Evolutionary conservation across 2,329 filamentous ascomycete genomes (phyloP).

Genomic region (Ceratocystis papillata): DNA sequence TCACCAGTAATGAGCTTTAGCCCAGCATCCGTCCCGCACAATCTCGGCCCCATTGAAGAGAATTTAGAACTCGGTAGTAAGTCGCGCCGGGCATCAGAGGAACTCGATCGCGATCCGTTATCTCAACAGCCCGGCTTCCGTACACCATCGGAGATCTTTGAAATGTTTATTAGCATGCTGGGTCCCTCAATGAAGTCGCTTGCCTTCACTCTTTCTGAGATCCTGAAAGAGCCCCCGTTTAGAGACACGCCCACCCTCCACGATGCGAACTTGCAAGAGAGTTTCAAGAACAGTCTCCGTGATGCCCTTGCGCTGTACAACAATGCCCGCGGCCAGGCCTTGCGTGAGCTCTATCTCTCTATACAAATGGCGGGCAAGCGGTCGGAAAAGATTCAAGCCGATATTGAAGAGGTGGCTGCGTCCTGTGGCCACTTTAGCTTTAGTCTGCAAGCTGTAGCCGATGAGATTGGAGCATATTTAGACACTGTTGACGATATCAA

Average conservation of each 20-base stretch:
- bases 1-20: conserved; percentile 24
- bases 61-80: conserved; percentile 12
- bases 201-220: conserved; percentile 80
- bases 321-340: conserved; percentile 59
- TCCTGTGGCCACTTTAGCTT: conserved; percentile 96
- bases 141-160: conserved; percentile 74
- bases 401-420: conserved; percentile 95
- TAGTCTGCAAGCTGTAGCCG: conserved; percentile 78
- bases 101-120: conserved; percentile 18
- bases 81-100: conserved; percentile 18
- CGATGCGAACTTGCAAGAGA: conserved; percentile 62
- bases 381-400: conserved; percentile 69
- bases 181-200: conserved; percentile 94
- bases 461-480: conserved; percentile 75
- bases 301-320: conserved; percentile 75
- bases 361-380: conserved; percentile 60
- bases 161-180: conserved; percentile 75
- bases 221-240: conserved; percentile 80
- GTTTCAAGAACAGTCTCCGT: conserved; percentile 67
- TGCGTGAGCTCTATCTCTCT: conserved; percentile 68
- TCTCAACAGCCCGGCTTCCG: conserved; percentile 35
- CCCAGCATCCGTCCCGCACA: conserved; percentile 25
- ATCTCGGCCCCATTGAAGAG: conserved; percentile 28
- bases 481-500: conserved; percentile 69
- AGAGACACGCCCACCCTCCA: conserved; percentile 53